Evolutionary conservation across 805 yeast species (phyloP).

Genomic region (Pichia sporocuriosa): DNA sequence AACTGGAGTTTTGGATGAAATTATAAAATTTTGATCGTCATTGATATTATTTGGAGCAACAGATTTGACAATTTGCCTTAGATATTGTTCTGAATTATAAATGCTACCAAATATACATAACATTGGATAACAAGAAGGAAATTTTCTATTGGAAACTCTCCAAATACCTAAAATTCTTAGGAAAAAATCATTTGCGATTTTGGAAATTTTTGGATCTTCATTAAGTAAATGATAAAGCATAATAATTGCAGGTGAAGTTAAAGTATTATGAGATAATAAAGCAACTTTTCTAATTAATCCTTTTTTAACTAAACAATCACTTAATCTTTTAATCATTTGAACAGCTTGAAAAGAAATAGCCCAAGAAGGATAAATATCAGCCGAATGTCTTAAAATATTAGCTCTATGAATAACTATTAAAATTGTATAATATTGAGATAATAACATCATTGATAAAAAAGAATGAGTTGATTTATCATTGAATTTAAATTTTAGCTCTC

Average conservation of each 20-base stretch:
- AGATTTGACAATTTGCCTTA: slow-evolving; percentile 14
- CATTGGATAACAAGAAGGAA: slow-evolving; percentile 50
- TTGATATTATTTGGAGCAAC: slow-evolving; percentile 3
- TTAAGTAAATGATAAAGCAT: slow-evolving; percentile 55
- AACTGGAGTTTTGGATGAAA: too few species aligned
- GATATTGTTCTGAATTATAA: slow-evolving; percentile 26
- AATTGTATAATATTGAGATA: slow-evolving; percentile 67
- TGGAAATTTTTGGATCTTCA: slow-evolving; percentile 20
- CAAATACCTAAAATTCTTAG: slow-evolving; percentile 27
- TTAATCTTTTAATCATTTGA: slow-evolving; percentile 60
- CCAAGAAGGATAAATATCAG: slow-evolving; percentile 49
- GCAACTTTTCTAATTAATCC: slow-evolving; percentile 37
- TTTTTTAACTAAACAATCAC: slow-evolving; percentile 49
- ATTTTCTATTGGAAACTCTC: slow-evolving; percentile 39
- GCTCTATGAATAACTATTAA: slow-evolving; percentile 66
- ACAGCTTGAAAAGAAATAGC: slow-evolving; percentile 80
- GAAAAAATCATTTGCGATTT: slow-evolving; percentile 22
- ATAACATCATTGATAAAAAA: slow-evolving; percentile 51
- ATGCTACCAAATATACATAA: slow-evolving; percentile 43
- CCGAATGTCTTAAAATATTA: slow-evolving; percentile 41
- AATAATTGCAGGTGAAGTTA: slow-evolving; percentile 60
- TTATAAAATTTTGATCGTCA: background rate
- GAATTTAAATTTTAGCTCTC: slow-evolving; percentile 54
- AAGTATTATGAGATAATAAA: slow-evolving; percentile 33
- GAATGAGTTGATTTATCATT: slow-evolving; percentile 47